Evolutionary conservation across 257 asterid genomes (phyloP), one percentile per base, ranked within the genome.

Genomic region (Solanum paucissectum): DNA sequence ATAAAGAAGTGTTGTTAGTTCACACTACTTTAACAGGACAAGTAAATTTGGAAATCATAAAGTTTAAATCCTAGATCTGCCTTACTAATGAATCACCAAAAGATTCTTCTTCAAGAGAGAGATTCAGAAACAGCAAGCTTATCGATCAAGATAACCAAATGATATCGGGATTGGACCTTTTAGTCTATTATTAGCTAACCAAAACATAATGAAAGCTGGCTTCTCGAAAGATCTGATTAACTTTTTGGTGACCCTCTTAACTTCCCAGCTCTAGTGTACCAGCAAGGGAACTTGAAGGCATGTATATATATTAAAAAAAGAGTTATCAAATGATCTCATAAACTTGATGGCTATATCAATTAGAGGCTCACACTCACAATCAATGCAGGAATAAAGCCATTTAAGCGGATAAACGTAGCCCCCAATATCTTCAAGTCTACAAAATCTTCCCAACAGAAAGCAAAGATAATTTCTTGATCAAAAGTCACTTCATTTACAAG

Each of bases 1-100:
- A 9, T 86, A 66, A 60, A 87, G 89, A 72, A 88, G 93, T 0
- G 76, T 92, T 20, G 13, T 16, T 5, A 33, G 44, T 62, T 44
- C 44, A 73, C 81, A 9, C 46, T 8, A 73, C 42, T 73, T 73
- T 9, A 34, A 74, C 33, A 9, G 33, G 83, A 75, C 6, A 37
- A 37, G 32, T 37, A 75, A 75, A 38, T 21, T 75, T 74, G 55
- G 33, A 37, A 75, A 37, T 37, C 32, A 1, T 74, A 37, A 74
- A 36, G 9, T 74, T 37, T 21, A 21, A 74, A 23, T 73, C 82
- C 82, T 73, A 34, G 49, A 73, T 73, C 49, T 11, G 2, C 55
- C 11, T 38, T 2, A 37, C 4, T 71, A 75, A 16, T 10, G 81
- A 72, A 72, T 34, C 46, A 34, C 44, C 81, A 34, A 72, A 72